Conservation (phyloP, 345 rosid species). For the Salix arbutifolia region DNA sequence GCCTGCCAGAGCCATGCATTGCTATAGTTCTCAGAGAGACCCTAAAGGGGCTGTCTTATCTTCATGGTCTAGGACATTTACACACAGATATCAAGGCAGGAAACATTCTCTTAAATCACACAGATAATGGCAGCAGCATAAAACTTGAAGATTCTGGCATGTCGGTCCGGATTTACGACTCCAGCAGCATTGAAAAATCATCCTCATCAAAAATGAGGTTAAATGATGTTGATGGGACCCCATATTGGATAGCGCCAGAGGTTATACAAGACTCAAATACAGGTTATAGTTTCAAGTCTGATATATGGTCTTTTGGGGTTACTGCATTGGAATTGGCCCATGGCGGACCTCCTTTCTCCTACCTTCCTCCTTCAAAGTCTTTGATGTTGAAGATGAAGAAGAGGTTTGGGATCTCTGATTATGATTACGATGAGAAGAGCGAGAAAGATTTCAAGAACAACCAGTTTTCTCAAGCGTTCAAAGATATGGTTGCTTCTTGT, state of each 20-base stretch:
- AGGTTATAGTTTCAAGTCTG: conserved; percentile 83
- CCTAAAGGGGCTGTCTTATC: conserved; percentile 59
- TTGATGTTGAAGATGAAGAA: conserved; percentile 74
- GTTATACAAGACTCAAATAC: conserved; percentile 72
- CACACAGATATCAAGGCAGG: conserved; percentile 82
- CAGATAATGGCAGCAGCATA: conserved; percentile 48
- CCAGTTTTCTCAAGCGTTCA: conserved; percentile 73
- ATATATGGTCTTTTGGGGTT: conserved; percentile 90
- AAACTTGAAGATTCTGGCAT: conserved; percentile 88
- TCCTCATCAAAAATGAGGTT: conserved; percentile 39
- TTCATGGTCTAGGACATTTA: conserved; percentile 75
- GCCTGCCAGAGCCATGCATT: conserved; percentile 71
- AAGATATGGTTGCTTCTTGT: conserved; percentile 79
- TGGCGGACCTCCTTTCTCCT: conserved; percentile 78
- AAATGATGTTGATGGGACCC: conserved; percentile 73
- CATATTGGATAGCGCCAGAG: conserved; percentile 98
- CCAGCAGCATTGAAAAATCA: conserved; percentile 15
- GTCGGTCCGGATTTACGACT: conserved; percentile 67
- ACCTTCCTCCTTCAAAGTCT: conserved; percentile 72
- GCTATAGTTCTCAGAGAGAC: conserved; percentile 67
- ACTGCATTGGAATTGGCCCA: conserved; percentile 80
- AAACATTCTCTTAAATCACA: conserved; percentile 59
- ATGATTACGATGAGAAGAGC: conserved; percentile 37
- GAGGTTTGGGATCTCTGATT: conserved; percentile 65
- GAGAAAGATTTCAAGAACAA: conserved; percentile 36